Base-by-base conservation (phyloP, 2,329 filamentous ascomycete genomes). In the Monilinia laxa region DNA sequence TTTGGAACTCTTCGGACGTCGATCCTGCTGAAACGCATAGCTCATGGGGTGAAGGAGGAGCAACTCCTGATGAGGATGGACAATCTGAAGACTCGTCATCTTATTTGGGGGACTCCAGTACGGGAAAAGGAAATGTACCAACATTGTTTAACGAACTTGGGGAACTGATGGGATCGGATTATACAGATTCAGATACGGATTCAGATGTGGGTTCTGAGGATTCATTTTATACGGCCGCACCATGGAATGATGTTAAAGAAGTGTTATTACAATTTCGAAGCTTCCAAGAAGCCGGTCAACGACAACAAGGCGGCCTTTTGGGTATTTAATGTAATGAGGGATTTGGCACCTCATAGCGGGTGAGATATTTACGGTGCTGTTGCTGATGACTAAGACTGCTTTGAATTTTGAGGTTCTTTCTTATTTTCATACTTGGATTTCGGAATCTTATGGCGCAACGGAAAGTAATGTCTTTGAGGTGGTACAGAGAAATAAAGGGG, bases 61-160 rank as follows among this genome's bases (percentile, higher is more conserved):
- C 35, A 56, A 56, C 62, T 31, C n/a, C 56, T 40, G 54, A 38
- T 57, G 62, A 64, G 52, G 38, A 64, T 7, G 51, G 51, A 28
- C 51, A 55, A 55, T 64, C 28, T 40, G 62, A 28, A 40, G 35
- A 18, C 18, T 62, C 47, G 5, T 52, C 62, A 3, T 51, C 45
- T 12, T 16, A 52, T 25, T 14, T 60, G 11, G 57, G 28, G n/a
- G 28, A 20, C 20, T 60, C 57, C 6, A 49, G 25, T 12, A 57
- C 40, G 9, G 62, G 53, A 4, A 57, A 64, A 14, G 7, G 7
- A 16, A 57, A 47, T 12, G 42, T 64, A 38, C 62, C 62, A 9
- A 64, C 62, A 20, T 51, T 64, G 16, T 64, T 64, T 20, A 64
- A 64, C 35, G 62, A 64, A 57, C 42, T 64, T 18, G 62, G 62